phyloP scores from a whole-genome alignment of 1,284 basidiomycete species.

The Stygiomarasmius scandens region DNA sequence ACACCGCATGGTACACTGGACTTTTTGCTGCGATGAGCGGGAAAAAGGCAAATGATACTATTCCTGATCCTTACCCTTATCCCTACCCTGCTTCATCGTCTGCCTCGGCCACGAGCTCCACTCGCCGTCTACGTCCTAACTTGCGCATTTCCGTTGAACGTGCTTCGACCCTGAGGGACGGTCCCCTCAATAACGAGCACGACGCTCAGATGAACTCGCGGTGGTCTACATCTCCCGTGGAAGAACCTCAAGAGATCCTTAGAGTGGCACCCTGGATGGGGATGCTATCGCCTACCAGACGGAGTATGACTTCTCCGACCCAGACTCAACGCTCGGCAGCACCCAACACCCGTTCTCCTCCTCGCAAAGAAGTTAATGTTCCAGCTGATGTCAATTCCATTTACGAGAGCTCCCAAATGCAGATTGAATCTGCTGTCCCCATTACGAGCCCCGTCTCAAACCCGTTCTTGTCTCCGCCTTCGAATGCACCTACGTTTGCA shows the following conservation, averaged over 20 bases:
- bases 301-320: slow-evolving; percentile 21
- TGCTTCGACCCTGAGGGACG: slow-evolving; percentile 16
- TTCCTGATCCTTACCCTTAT: slow-evolving; percentile 4
- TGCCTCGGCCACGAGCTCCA: neutral
- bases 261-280: slow-evolving; percentile 15
- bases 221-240: slow-evolving; percentile 44
- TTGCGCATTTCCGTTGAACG: slow-evolving; percentile 48
- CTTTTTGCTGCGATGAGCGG: slow-evolving; percentile 27
- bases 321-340: neutral
- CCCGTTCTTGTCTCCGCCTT: slow-evolving; percentile 6
- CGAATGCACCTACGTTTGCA: slow-evolving; percentile 13
- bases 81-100: slow-evolving; percentile 3
- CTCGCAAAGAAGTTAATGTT: slow-evolving; percentile 35
- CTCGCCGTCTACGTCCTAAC: slow-evolving; percentile 33
- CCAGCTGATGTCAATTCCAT: slow-evolving; percentile 29
- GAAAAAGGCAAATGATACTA: slow-evolving; percentile 24
- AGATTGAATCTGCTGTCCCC: slow-evolving; percentile 4
- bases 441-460: neutral
- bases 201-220: slow-evolving; percentile 34
- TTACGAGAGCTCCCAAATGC: slow-evolving; percentile 21
- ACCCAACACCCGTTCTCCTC: slow-evolving; percentile 5
- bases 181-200: slow-evolving; percentile 9
- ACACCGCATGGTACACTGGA: slow-evolving; percentile 34
- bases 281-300: slow-evolving; percentile 13
- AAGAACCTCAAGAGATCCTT: slow-evolving; percentile 20